Percentiles rank a stretch among this genome's conserved stretches.
Evolutionary conservation across 2,329 filamentous ascomycete species (phyloP).

Genomic region (Cladosporium austrohemisphaericum): DNA sequence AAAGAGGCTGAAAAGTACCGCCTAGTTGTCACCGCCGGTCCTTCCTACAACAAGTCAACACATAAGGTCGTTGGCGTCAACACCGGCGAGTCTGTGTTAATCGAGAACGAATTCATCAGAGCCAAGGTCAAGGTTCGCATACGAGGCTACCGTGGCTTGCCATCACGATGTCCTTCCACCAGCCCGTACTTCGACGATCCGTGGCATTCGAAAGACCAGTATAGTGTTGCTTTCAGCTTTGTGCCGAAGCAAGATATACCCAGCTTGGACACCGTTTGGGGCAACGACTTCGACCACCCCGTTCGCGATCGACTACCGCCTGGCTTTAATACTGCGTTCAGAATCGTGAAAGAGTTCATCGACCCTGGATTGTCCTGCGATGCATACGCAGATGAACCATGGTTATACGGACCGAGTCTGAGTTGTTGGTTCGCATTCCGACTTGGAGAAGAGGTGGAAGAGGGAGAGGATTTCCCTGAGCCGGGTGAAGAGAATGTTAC

Average conservation of each 20-base stretch:
- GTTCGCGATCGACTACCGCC: conserved; percentile 81
- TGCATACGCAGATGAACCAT: conserved; percentile 79
- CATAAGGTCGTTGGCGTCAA: conserved; percentile 77
- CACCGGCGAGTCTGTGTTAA: conserved; percentile 54
- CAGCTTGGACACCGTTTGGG: conserved; percentile 74
- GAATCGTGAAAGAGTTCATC: conserved; percentile 82
- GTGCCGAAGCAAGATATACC: conserved; percentile 63
- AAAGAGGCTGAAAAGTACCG: conserved; percentile 60
- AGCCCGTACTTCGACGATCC: conserved; percentile 73
- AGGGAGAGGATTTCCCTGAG: conserved; percentile 25
- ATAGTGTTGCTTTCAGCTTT: conserved; percentile 77
- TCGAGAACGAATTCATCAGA: conserved; percentile 62
- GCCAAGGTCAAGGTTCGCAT: conserved; percentile 75
- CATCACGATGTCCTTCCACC: conserved; percentile 60
- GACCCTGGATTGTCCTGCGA: conserved; percentile 89
- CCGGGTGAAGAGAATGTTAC: conserved; percentile 31
- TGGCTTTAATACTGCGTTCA: conserved; percentile 78
- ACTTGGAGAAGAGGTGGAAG: conserved; percentile 26
- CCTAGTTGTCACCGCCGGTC: conserved; percentile 75
- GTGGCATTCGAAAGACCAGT: conserved; percentile 71
- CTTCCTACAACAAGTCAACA: conserved; percentile 64
- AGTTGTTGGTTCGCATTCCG: conserved; percentile 33
- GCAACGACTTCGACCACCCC: conserved; percentile 89
- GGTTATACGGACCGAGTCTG: conserved; percentile 70
- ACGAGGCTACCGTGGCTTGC: conserved; percentile 61